These are phyloP conservation scores for Amorphotheca resinae DNA, from an alignment of 495 filamentous ascomycete species.

Conservation along the genomic window DNA sequence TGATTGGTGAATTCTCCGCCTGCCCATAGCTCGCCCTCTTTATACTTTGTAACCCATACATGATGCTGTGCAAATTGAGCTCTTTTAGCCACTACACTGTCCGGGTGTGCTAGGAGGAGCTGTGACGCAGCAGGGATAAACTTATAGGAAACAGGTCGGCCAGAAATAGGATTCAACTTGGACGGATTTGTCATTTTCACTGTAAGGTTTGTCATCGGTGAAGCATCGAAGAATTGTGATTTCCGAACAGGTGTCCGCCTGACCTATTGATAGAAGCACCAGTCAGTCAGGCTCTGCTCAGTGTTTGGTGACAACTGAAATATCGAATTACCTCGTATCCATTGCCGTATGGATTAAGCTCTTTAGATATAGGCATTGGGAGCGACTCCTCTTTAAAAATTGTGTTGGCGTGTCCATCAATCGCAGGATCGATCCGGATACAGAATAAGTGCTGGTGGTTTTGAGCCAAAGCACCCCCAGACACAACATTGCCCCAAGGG, in stretches of 20 bases:
- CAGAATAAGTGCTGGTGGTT: slow-evolving; percentile 87
- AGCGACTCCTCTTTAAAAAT: slow-evolving; percentile 58
- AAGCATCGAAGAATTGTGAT: slow-evolving; percentile 51
- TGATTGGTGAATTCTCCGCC: slow-evolving; percentile 84
- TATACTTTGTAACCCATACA: slow-evolving; percentile 69
- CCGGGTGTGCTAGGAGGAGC: slow-evolving; percentile 57
- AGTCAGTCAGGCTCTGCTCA: too few species aligned
- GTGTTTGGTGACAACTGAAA: background rate
- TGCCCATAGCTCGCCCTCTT: slow-evolving; percentile 66
- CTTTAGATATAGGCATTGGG: slow-evolving; percentile 52
- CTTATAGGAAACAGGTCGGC: slow-evolving; percentile 67
- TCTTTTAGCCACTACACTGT: slow-evolving; percentile 54
- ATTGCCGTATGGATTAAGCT: slow-evolving; percentile 65
- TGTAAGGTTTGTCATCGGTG: slow-evolving; percentile 47
- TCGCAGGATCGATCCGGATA: slow-evolving; percentile 70
- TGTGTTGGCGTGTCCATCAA: slow-evolving; percentile 63
- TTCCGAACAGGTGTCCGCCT: slow-evolving; percentile 44
- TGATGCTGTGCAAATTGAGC: slow-evolving; percentile 75
- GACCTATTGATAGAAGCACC: slow-evolving; percentile 20
- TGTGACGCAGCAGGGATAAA: slow-evolving; percentile 62
- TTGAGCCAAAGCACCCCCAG: slow-evolving; percentile 70
- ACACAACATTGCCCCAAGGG: slow-evolving; percentile 73
- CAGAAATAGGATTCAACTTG: slow-evolving; percentile 56
- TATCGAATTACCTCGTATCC: slow-evolving; percentile 44
- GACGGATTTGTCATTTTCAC: slow-evolving; percentile 69